Conservation (phyloP, 2,329 filamentous ascomycete species). For the Aspergillus sp. region DNA sequence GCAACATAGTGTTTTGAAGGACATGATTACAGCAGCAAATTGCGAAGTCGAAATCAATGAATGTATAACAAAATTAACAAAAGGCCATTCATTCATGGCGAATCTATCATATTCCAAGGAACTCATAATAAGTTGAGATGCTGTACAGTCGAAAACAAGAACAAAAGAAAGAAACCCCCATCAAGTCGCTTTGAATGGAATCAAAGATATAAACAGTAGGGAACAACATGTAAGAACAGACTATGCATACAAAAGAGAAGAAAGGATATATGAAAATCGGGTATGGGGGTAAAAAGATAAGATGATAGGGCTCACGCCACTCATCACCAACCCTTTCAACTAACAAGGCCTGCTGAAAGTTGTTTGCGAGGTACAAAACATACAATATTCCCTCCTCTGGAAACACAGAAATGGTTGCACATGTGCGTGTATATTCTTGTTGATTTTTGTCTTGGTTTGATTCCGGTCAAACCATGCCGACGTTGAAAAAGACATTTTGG, state of each 20-base stretch:
- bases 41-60: no score
- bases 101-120: slow-evolving; percentile 1
- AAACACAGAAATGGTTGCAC: neutral
- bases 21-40: neutral
- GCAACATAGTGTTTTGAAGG: neutral
- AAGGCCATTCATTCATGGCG: neutral
- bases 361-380: neutral
- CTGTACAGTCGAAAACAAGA: slow-evolving; percentile 5
- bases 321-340: slow-evolving; percentile 1
- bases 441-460: neutral
- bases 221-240: neutral
- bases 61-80: neutral
- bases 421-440: neutral
- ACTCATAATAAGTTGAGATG: slow-evolving; percentile 1
- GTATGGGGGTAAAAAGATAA: slow-evolving; percentile 7
- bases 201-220: neutral
- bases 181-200: slow-evolving; percentile 3
- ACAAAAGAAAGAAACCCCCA: neutral
- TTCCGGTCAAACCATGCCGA: neutral
- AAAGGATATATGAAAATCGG: slow-evolving; percentile 21
- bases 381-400: neutral
- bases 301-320: slow-evolving; percentile 1
- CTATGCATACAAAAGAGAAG: slow-evolving; percentile 3
- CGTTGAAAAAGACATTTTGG: no score
- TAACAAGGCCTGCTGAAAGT: slow-evolving; percentile 11